Base-by-base conservation (phyloP, 192 early-diverging fungal species). In the Globomyces pollinis-pini region DNA sequence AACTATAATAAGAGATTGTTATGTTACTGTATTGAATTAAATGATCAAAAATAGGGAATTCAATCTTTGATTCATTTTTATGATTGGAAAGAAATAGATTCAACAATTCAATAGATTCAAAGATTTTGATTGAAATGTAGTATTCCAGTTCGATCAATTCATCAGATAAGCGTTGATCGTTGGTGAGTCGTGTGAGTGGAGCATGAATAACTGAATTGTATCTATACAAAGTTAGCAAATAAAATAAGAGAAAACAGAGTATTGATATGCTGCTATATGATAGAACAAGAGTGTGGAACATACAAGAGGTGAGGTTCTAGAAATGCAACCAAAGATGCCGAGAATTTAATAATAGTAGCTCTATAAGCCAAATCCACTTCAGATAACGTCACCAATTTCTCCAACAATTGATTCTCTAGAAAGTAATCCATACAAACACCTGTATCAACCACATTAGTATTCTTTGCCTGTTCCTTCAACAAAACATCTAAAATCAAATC, bases 21-120 rank as follows among this genome's bases (percentile, higher is more conserved):
- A 7, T 12, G 28, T 21, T 47, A 47, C 44, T 26, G 23, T 28
- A 94, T 50, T 76, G 83, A 34, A 93, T 67, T 31, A 98, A 75
- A 45, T 98, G 91, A 15, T 91, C 86, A 60, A 94, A 94, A 5
- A 98, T 92, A 86, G 64, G 83, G 90, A 34, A 62, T 64, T 35
- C 23, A 31, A 34, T 31, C 0, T 44, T 8, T 12, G n/a, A 7
- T 21, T 18, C 79, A 16, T 67, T 68, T 69, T 67, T 15, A 50
- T 67, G 74, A 50, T 84, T 76, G 1, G 75, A 79, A 52, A 93
- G 90, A 43, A 90, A 90, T 43, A 93, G 85, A 55, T 88, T 72
- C 16, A 88, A 67, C 28, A 90, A 69, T 15, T 76, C 76, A 1
- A 83, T 84, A 54, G 79, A 86, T 31, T 84, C 90, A 38, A 86